Evolutionary conservation across 2,329 filamentous ascomycete species (phyloP).

Genomic region (Dactylonectria estremocensis): DNA sequence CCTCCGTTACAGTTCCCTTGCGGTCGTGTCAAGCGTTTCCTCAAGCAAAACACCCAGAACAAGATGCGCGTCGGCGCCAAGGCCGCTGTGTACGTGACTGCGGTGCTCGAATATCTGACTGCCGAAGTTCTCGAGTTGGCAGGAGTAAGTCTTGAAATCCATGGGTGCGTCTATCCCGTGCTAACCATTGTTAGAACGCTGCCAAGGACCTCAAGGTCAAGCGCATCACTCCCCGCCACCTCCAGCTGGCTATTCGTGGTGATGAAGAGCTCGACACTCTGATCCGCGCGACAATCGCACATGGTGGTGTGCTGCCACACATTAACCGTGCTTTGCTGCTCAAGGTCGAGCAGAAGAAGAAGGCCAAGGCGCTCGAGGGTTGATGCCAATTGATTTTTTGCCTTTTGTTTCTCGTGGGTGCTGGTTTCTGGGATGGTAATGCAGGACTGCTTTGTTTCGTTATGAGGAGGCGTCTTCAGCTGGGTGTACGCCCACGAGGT

Average conservation of each 20-base stretch:
- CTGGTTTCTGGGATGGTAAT: slow-evolving; percentile 48
- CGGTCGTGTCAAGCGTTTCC: slow-evolving; percentile 99
- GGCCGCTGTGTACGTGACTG: slow-evolving; percentile 97
- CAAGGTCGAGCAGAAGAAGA: slow-evolving; percentile 99
- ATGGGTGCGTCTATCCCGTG: slow-evolving; percentile 9
- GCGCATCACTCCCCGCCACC: slow-evolving; percentile 97
- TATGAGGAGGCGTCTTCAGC: slow-evolving; percentile 44
- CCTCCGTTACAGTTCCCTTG: slow-evolving; percentile 85
- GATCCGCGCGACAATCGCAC: slow-evolving; percentile 97
- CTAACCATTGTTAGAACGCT: slow-evolving; percentile 77
- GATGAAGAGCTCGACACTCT: slow-evolving; percentile 98
- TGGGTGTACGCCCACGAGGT: slow-evolving; percentile 39
- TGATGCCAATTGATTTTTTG: slow-evolving; percentile 48
- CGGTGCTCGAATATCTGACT: slow-evolving; percentile 97
- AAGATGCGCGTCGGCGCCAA: slow-evolving; percentile 99
- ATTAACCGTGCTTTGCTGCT: slow-evolving; percentile 97
- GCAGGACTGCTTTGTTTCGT: slow-evolving; percentile 48
- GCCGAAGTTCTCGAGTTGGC: slow-evolving; percentile 98
- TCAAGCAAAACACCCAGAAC: slow-evolving; percentile 99
- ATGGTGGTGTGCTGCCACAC: slow-evolving; percentile 97
- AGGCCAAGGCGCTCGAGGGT: slow-evolving; percentile 70
- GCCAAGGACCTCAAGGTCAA: slow-evolving; percentile 99
- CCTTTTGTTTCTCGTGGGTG: slow-evolving; percentile 45
- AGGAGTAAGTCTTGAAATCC: slow-evolving; percentile 74
- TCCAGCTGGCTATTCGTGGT: slow-evolving; percentile 97